Base-by-base conservation (phyloP, 495 filamentous ascomycete genomes). In the Chaetomium fimeti region DNA sequence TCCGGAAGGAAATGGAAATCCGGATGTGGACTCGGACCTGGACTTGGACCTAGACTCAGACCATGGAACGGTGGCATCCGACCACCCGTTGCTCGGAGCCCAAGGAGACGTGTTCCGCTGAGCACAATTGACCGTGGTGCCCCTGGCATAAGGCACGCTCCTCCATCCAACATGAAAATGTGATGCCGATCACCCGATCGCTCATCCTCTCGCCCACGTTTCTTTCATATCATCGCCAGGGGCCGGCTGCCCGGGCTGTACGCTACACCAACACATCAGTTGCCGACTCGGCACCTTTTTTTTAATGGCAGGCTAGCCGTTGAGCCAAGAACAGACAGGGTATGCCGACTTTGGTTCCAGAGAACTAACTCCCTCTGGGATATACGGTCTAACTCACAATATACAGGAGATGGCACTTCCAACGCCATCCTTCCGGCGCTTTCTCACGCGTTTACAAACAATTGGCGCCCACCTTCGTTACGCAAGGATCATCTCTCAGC, bases 81-180 rank as follows among this genome's bases (percentile, higher is more conserved):
- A 49, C 25, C 55, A 60, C 11, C 68, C 66, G 4, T 25, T 72
- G 24, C 70, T 72, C 28, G 58, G 25, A 3, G 45, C 48, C 22
- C 51, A 60, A 8, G 52, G 57, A 65, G 22, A 13, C 5, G 12
- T 20, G 28, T 32, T 24, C 11, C 4, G 20, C 16, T 13, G 18
- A 27, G 22, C 40, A 24, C 45, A 18, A 24, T n/a, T n/a, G n/a
- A n/a, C 45, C 45, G 45, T 8, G 18, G 20, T 40, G 38, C 16
- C 5, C 47, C 20, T 28, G 12, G 13, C 12, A 32, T 0, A 27
- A 52, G 22, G 53, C 47, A 54, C 32, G 16, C 47, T 18, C 47
- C 20, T 61, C 53, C 48, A 61, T 53, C 27, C 59, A 48, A 60
- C 43, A 60, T 24, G 57, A 28, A 45, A 47, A 38, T 27, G 29